A percentile compares a stretch with the other conserved stretches of the same genome.
Conservation (phyloP, 495 filamentous ascomycete species). For the Neurospora sp. region DNA sequence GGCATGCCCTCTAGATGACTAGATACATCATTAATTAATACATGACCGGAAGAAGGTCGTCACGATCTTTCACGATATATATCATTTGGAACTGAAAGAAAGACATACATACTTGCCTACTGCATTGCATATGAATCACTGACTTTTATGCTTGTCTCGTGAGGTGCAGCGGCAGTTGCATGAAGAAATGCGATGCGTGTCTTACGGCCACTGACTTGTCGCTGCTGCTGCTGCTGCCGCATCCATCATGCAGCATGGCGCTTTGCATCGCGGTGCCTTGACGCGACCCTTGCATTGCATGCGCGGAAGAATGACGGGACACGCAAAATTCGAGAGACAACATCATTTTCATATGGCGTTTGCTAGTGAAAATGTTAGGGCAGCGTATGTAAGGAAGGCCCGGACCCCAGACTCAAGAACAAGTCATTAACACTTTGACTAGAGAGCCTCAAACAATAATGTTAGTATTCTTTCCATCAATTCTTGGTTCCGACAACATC, state of each 20-base stretch:
- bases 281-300: not conserved
- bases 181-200: not conserved
- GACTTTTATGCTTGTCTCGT: not conserved
- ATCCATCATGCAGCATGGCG: not conserved
- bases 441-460: accelerated
- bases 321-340: not conserved
- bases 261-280: not conserved
- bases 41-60: not conserved
- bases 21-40: not conserved
- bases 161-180: not conserved
- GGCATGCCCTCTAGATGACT: not conserved
- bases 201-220: not conserved
- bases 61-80: not conserved
- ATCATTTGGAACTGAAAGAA: not conserved
- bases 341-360: not conserved
- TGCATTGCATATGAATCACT: not conserved
- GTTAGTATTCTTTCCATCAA: not conserved
- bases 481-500: not conserved
- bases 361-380: not conserved
- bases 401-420: not conserved
- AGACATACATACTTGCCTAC: not conserved
- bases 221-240: not conserved
- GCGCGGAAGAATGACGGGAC: not conserved
- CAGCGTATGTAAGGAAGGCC: not conserved
- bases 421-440: not conserved